These are phyloP conservation scores for Trichoderma asperellum DNA, from an alignment of 2,329 filamentous ascomycete genomes.

Conservation along the genomic window DNA sequence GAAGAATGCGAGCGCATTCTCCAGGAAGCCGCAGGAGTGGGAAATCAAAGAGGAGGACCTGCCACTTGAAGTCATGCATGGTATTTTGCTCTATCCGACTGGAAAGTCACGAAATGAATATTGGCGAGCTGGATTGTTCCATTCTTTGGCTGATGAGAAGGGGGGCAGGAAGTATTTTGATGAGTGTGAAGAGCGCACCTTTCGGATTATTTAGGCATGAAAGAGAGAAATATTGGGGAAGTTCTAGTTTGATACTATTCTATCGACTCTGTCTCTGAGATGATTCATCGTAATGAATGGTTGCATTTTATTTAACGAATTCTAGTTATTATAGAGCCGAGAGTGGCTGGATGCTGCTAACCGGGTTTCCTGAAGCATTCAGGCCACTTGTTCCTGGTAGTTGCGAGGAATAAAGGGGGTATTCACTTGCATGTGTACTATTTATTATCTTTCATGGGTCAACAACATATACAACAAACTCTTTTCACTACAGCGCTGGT, in stretches of 20 bases:
- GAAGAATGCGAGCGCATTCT: neutral
- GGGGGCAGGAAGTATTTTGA: slow-evolving; percentile 4
- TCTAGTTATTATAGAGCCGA: too few species aligned
- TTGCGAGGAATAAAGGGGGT: too few species aligned
- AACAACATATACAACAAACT: neutral
- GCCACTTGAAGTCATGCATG: slow-evolving; percentile 7
- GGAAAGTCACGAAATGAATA: neutral
- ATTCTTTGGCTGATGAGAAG: slow-evolving; percentile 9
- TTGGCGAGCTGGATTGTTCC: slow-evolving; percentile 5
- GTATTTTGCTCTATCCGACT: slow-evolving; percentile 4
- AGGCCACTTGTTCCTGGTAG: too few species aligned
- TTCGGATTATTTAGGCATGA: neutral
- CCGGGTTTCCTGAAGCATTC: too few species aligned
- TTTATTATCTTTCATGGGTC: too few species aligned
- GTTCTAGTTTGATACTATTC: too few species aligned
- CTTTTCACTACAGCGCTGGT: neutral
- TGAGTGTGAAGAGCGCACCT: neutral
- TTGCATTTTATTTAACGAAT: too few species aligned
- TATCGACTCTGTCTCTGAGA: too few species aligned
- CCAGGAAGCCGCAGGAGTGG: slow-evolving; percentile 1
- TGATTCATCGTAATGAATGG: too few species aligned
- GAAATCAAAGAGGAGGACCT: neutral
- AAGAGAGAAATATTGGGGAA: neutral
- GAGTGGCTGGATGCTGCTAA: too few species aligned
- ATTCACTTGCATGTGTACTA: too few species aligned